These are phyloP conservation scores for Sphaerulina musiva DNA, from an alignment of 2,329 filamentous ascomycete genomes.

Conservation along the genomic window DNA sequence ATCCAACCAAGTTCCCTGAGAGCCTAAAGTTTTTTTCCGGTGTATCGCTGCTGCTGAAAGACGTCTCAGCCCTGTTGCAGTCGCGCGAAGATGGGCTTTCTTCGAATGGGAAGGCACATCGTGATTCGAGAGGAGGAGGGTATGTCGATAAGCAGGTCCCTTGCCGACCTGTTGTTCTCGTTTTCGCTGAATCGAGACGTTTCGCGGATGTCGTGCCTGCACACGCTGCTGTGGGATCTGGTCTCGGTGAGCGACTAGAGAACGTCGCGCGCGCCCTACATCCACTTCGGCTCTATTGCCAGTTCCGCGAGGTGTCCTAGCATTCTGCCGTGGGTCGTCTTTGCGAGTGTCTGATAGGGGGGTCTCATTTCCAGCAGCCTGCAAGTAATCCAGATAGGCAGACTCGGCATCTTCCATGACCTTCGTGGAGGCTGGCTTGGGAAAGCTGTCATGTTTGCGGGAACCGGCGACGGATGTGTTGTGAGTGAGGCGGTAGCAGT, in stretches of 20 bases:
- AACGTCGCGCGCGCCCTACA: too few relatives aligned
- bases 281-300: neutral
- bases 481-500: neutral
- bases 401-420: neutral
- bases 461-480: neutral
- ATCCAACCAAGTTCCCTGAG: neutral
- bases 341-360: too few relatives aligned
- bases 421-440: neutral
- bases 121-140: neutral
- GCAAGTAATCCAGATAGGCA: constrained; percentile 7
- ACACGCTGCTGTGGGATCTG: too few relatives aligned
- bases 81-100: too few relatives aligned
- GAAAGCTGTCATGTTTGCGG: neutral
- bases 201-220: too few relatives aligned
- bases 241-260: too few relatives aligned
- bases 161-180: neutral
- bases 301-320: neutral
- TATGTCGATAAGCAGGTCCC: neutral
- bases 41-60: too few relatives aligned
- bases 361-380: neutral
- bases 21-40: too few relatives aligned
- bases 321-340: too few relatives aligned
- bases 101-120: too few relatives aligned
- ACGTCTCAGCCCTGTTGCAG: too few relatives aligned
- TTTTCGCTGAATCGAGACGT: neutral